Evolutionary conservation across 768 basidiomycete genomes (phyloP).

Genomic region (Mycena vitilis): DNA sequence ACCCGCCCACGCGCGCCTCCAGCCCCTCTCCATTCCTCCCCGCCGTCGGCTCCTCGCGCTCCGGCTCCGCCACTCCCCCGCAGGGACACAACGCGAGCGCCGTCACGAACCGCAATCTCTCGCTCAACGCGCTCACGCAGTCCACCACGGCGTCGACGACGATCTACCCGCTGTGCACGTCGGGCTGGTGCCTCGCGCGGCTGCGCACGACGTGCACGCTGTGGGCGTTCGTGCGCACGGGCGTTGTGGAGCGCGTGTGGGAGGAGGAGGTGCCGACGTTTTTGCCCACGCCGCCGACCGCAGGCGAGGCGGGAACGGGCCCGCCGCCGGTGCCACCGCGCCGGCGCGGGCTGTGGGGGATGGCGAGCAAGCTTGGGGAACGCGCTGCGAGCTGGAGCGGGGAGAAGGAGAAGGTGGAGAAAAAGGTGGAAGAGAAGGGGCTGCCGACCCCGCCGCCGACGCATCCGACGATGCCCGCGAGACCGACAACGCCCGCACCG

Average conservation of each 20-base stretch:
- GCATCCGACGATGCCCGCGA: constrained; percentile 40
- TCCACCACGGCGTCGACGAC: constrained; percentile 48
- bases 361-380: constrained; percentile 72
- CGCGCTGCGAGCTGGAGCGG: constrained; percentile 68
- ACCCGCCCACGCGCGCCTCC: constrained; percentile 31
- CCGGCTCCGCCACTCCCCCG: constrained; percentile 35
- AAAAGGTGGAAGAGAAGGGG: constrained; percentile 41
- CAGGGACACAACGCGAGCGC: constrained; percentile 41
- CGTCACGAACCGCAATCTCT: constrained; percentile 47
- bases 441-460: constrained; percentile 48
- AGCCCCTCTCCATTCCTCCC: constrained; percentile 48
- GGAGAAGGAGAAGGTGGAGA: constrained; percentile 51
- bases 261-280: constrained; percentile 74
- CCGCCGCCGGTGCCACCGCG: constrained; percentile 76
- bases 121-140: constrained; percentile 45
- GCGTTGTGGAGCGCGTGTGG: constrained; percentile 89
- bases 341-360: constrained; percentile 73
- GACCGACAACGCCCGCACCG: constrained; percentile 46
- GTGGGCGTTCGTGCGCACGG: constrained; percentile 88
- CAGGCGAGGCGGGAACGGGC: constrained; percentile 42
- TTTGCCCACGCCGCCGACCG: constrained; percentile 46
- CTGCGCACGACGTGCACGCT: constrained; percentile 89
- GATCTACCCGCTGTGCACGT: constrained; percentile 84
- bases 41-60: constrained; percentile 37
- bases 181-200: constrained; percentile 88